These are phyloP conservation scores for Wickerhamia fluorescens DNA, from an alignment of 805 yeast genomes.

Conservation along the genomic window DNA sequence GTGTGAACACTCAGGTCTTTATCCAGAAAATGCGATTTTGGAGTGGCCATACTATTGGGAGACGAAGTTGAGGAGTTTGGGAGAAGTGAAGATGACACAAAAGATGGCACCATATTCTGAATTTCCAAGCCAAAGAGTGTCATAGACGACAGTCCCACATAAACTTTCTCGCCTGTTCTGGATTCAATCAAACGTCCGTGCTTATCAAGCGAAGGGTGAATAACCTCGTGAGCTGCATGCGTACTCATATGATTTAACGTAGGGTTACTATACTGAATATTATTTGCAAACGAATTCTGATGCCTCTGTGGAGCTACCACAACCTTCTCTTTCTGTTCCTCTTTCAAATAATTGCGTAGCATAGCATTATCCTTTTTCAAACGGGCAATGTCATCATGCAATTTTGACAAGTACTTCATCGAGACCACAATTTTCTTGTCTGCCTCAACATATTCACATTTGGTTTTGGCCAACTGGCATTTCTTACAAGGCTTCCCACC, in stretches of 20 bases:
- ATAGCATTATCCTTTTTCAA: conserved; percentile 60
- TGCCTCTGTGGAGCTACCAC: background rate
- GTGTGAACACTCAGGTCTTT: background rate
- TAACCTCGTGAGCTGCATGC: conserved; percentile 36
- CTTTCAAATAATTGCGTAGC: conserved; percentile 39
- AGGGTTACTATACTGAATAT: conserved; percentile 9
- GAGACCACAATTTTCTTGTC: conserved; percentile 69
- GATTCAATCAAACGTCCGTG: conserved; percentile 68
- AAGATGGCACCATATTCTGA: conserved; percentile 50
- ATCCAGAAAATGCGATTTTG: conserved; percentile 3
- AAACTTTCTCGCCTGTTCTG: conserved; percentile 66
- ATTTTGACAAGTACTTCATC: conserved; percentile 56
- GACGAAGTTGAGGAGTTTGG: conserved; percentile 7
- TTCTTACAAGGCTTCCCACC: conserved; percentile 70
- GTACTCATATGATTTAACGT: background rate
- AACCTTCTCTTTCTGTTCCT: conserved; percentile 9
- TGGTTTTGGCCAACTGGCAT: conserved; percentile 47
- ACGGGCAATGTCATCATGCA: conserved; percentile 61
- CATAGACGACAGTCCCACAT: conserved; percentile 80
- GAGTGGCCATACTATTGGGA: conserved; percentile 5
- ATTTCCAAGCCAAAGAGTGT: conserved; percentile 74
- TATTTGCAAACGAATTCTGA: conserved; percentile 9
- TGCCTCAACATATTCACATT: conserved; percentile 67
- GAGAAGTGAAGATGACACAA: conserved; percentile 7
- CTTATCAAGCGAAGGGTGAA: conserved; percentile 64